phyloP scores from a whole-genome alignment of 2,329 filamentous ascomycete genomes.

The Xylariaceae sp. region DNA sequence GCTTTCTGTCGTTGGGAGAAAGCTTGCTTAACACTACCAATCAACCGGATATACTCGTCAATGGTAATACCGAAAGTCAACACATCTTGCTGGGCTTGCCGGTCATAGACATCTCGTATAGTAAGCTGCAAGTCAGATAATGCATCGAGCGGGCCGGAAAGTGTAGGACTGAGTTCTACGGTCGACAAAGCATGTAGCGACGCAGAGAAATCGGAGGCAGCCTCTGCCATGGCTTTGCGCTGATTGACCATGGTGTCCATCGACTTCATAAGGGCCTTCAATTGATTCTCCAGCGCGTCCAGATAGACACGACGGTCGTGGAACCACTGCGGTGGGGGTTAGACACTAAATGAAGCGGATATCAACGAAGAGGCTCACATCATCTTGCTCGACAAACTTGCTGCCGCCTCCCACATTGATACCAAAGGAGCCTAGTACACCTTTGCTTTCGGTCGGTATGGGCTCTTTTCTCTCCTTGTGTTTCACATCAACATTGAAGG shows the following conservation, averaged over 20 bases:
- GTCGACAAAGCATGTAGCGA: slow-evolving; percentile 89
- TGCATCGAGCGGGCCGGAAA: slow-evolving; percentile 85
- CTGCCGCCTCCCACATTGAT: slow-evolving; percentile 69
- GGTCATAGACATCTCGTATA: slow-evolving; percentile 91
- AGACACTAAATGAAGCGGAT: slow-evolving; percentile 2
- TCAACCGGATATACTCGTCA: slow-evolving; percentile 95
- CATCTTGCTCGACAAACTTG: slow-evolving; percentile 97
- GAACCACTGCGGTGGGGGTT: slow-evolving; percentile 68
- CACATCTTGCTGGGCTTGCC: slow-evolving; percentile 94
- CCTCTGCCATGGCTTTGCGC: slow-evolving; percentile 88
- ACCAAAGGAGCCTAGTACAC: slow-evolving; percentile 81
- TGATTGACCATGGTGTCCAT: slow-evolving; percentile 91
- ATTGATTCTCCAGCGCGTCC: slow-evolving; percentile 85
- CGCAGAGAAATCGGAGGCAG: slow-evolving; percentile 86
- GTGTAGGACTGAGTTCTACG: slow-evolving; percentile 83
- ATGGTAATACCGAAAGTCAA: slow-evolving; percentile 95
- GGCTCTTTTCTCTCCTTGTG: slow-evolving; percentile 93
- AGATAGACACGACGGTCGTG: slow-evolving; percentile 94
- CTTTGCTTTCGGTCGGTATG: slow-evolving; percentile 83
- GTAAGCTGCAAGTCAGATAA: slow-evolving; percentile 91
- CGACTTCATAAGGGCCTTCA: slow-evolving; percentile 85
- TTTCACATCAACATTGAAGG: slow-evolving; percentile 95
- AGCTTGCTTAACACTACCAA: slow-evolving; percentile 89
- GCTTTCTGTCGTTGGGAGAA: slow-evolving; percentile 92
- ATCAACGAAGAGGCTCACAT: slow-evolving; percentile 54